Evolutionary conservation across 805 yeast species (phyloP), one percentile per base, ranked within the genome.

Genomic region (Pichia nanzhaoensis): DNA sequence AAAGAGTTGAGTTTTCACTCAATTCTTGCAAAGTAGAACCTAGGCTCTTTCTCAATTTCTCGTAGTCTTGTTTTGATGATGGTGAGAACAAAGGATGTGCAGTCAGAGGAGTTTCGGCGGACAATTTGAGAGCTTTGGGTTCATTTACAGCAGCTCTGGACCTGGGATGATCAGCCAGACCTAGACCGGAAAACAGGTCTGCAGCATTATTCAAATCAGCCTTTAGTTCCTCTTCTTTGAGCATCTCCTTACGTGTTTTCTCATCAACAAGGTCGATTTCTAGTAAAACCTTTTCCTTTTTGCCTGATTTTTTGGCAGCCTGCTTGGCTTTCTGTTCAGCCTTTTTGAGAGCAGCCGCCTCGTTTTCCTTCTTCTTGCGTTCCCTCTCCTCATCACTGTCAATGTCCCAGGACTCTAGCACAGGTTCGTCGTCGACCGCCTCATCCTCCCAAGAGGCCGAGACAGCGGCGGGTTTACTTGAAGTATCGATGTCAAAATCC

Each of bases 181-280:
- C 76, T 53, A 71, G 70, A 14, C 87, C 88, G 28, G 89, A 95
- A 61, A 91, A 88, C 55, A 91, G 71, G 56, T 86, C 95, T 8
- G 95, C 91, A 27, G 99, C 98, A 61, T 86, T 87, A 65, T 86
- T 87, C 64, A 91, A 71, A 68, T 91, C 99, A 22, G 95, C 77
- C 39, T 78, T 82, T 48, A 87, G 58, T 66, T 91, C 95, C 18
- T 93, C 95, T 62, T 83, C 72, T 59, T 73, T 82, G 65, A 85
- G 71, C 64, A 89, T 65, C 59, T 84, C 89, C 55, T 71, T 77
- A 59, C 87, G 75, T n/a, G 91, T 81, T 51, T 70, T 71, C 52
- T 78, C 84, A 62, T 87, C 95, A 34, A 84, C 75, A 16, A 69
- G 69, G 50, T 84, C 91, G 51, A 84, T 73, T 38, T 80, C 84